Conservation (phyloP, 441 rosid genomes). For the Bruguiera hainesii region DNA sequence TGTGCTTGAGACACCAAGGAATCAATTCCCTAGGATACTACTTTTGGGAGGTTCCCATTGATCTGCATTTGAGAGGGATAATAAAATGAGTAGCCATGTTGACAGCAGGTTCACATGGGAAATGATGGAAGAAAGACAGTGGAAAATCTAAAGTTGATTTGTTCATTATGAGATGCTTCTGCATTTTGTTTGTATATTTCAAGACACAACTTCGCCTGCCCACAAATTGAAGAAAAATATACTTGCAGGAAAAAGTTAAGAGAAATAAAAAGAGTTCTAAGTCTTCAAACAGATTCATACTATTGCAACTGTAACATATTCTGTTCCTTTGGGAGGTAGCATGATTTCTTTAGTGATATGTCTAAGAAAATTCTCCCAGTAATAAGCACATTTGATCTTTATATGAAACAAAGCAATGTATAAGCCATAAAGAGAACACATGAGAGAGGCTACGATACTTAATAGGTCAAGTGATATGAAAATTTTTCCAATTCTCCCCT, state of each 20-base stretch:
- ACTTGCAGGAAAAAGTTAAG: constrained; percentile 11
- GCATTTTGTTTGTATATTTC: constrained; percentile 78
- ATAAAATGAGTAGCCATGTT: constrained; percentile 12
- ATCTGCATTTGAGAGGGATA: constrained; percentile 39
- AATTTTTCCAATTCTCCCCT: too few relatives aligned
- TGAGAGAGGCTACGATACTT: too few relatives aligned
- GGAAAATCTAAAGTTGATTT: constrained; percentile 37
- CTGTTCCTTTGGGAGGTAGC: too few relatives aligned
- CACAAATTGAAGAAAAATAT: constrained; percentile 10
- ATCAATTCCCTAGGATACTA: constrained; percentile 51
- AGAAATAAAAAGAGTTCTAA: background rate
- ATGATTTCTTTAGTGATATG: too few relatives aligned
- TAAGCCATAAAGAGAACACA: too few relatives aligned
- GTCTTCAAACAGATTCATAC: background rate
- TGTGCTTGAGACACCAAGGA: constrained; percentile 53
- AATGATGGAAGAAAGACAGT: constrained; percentile 4
- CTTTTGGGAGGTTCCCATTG: constrained; percentile 67
- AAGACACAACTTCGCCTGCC: constrained; percentile 67
- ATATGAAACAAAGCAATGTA: too few relatives aligned
- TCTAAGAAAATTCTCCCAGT: too few relatives aligned
- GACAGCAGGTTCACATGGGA: background rate
- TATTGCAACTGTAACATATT: background rate
- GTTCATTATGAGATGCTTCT: constrained; percentile 48
- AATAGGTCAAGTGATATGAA: too few relatives aligned
- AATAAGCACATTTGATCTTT: too few relatives aligned